Evolutionary conservation across 345 rosid species (phyloP).

Genomic region (Eucalyptus marginata): DNA sequence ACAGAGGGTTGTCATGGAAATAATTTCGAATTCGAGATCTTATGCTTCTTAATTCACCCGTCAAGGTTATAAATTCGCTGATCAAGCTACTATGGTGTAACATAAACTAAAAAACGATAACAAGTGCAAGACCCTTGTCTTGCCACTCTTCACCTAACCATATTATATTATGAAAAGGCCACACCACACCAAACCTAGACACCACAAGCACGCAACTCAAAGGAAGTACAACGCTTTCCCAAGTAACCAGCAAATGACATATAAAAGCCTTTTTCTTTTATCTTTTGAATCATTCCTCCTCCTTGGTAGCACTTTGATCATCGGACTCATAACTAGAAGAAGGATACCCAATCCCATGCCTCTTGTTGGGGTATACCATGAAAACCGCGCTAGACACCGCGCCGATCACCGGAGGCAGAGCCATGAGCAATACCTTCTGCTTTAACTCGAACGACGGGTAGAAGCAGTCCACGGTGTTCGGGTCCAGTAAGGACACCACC

Average conservation of each 20-base stretch:
- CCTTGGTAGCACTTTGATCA: conserved; percentile 10
- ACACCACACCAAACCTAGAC: background rate
- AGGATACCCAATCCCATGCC: conserved; percentile 83
- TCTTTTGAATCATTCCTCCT: background rate
- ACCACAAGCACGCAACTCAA: background rate
- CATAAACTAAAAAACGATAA: background rate
- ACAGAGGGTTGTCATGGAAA: background rate
- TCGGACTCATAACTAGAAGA: background rate
- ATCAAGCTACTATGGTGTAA: background rate
- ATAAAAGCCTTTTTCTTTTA: background rate
- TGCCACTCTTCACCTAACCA: background rate
- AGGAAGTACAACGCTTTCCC: background rate
- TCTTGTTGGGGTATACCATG: conserved; percentile 51
- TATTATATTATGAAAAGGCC: background rate
- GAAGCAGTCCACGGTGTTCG: conserved; percentile 48
- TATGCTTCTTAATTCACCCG: background rate
- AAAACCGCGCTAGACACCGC: conserved; percentile 33
- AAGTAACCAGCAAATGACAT: background rate
- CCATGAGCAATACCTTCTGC: conserved; percentile 41
- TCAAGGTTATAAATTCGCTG: background rate
- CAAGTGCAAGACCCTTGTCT: background rate
- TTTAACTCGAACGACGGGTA: conserved; percentile 41
- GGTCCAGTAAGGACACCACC: conserved; percentile 40
- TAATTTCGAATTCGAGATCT: background rate
- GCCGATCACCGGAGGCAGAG: conserved; percentile 62